phyloP scores from a whole-genome alignment of 2,329 filamentous ascomycete species.

The Meredithiella fracta region DNA sequence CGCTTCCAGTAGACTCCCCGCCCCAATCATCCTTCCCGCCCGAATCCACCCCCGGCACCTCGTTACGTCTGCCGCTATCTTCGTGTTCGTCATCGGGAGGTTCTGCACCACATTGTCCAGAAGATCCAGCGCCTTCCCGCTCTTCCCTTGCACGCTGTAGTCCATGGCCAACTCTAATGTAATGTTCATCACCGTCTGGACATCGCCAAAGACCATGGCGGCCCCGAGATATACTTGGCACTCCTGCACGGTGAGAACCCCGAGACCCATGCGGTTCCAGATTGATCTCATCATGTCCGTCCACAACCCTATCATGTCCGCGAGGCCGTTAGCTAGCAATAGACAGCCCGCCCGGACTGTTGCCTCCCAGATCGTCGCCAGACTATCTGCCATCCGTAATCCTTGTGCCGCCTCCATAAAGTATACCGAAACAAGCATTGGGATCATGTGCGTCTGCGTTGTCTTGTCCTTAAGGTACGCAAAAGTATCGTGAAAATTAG shows the following conservation, averaged over 20 bases:
- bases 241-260: conserved; percentile 34
- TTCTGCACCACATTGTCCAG: conserved; percentile 18
- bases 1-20: conserved; percentile 35
- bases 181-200: conserved; percentile 46
- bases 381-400: conserved; percentile 54
- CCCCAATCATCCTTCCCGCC: conserved; percentile 41
- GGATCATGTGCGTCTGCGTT: conserved; percentile 73
- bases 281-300: conserved; percentile 21
- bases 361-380: conserved; percentile 31
- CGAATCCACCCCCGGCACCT: conserved; percentile 51
- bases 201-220: conserved; percentile 44
- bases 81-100: not conserved
- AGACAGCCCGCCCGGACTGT: conserved; percentile 15
- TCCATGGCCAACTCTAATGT: conserved; percentile 33
- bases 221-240: conserved; percentile 55
- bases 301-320: not conserved
- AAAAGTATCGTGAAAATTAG: conserved; percentile 64
- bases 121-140: conserved; percentile 44
- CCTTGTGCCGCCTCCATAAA: conserved; percentile 72
- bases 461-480: conserved; percentile 73
- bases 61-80: conserved; percentile 22
- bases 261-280: conserved; percentile 51
- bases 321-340: conserved; percentile 2
- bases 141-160: conserved; percentile 12
- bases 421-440: conserved; percentile 65